Base-by-base conservation (phyloP, 306 rosid genomes). In the Vigna mungo region DNA sequence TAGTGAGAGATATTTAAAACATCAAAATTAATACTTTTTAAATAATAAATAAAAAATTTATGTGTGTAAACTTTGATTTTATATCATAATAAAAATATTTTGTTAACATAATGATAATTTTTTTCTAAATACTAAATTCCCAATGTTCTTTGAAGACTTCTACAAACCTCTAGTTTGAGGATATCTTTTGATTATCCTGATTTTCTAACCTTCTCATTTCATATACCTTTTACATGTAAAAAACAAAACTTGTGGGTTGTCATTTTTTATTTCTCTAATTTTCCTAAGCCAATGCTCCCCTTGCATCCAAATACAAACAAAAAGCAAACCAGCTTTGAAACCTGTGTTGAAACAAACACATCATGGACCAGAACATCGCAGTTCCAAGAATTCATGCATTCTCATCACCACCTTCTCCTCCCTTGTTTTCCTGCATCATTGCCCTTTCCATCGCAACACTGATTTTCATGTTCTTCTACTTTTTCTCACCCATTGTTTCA, bases 331-430 rank as follows among this genome's bases (percentile, higher is more conserved):
- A 59, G 47, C 70, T 59, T 18, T 14, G 39, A 62, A 51, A 14
- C n/a, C 12, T 37, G 2, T 21, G 17, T 32, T 23, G 11, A 39
- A 76, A 53, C 46, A 66, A 25, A 41, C 74, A 23, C 63, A 23
- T 3, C 16, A 80, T 71, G 83, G 77, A 69, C 32, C 44, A 69
- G 63, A 47, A 23, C 30, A 69, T 16, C 7, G 27, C 54, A 21
- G 21, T 20, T 14, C 17, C 2, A 16, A 47, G 44, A 70, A 49
- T 17, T 13, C 44, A 61, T 7, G 60, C 6, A 46, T 18, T 49
- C 7, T 37, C 72, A 8, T 7, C 27, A 17, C 65, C 78, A 25
- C 78, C 83, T 61, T 62, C 64, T 3, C 83, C 78, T 72, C 68
- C 74, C 20, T 0, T 21, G 0, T 1, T 47, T 34, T 18, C 68